These are phyloP conservation scores for Parascedosporium putredinis DNA, from an alignment of 2,329 filamentous ascomycete genomes.

Conservation along the genomic window DNA sequence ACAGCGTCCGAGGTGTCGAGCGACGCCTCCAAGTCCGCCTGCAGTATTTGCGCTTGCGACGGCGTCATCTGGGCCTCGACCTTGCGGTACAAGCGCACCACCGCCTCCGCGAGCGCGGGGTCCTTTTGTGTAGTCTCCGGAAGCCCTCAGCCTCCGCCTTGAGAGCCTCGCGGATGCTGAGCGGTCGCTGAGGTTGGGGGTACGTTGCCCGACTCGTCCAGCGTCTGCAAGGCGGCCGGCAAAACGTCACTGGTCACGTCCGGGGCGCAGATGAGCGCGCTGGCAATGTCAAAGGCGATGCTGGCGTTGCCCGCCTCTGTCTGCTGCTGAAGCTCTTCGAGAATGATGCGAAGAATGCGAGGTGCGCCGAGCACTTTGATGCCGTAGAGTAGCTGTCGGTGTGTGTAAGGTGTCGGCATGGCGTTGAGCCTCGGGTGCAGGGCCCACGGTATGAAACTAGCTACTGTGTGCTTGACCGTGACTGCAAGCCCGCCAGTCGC, in stretches of 20 bases:
- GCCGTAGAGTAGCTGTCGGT: constrained; percentile 56
- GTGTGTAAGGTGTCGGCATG: constrained; percentile 58
- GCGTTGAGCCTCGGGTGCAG: constrained; percentile 42
- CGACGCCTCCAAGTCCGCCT: constrained; percentile 2
- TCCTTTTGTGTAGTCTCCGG: constrained; percentile 46
- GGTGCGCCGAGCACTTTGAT: constrained; percentile 52
- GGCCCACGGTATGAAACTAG: constrained; percentile 57
- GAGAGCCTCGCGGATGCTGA: constrained; percentile 51
- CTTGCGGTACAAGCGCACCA: constrained; percentile 51
- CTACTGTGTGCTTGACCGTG: constrained; percentile 50
- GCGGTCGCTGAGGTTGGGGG: constrained; percentile 31
- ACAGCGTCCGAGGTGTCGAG: constrained; percentile 2
- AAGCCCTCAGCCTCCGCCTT: constrained; percentile 48
- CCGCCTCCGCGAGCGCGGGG: constrained; percentile 44
- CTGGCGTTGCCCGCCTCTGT: constrained; percentile 48
- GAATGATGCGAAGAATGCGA: constrained; percentile 47
- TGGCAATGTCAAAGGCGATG: constrained; percentile 58
- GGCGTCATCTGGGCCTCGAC: constrained; percentile 55
- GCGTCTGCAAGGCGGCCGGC: constrained; percentile 17
- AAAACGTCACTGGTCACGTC: constrained; percentile 37
- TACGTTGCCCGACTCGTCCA: constrained; percentile 26
- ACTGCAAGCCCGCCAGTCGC: constrained; percentile 44
- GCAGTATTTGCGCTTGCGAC: constrained; percentile 18
- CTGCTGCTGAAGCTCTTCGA: constrained; percentile 58
- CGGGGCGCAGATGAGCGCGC: constrained; percentile 59